Percentiles rank a stretch among this genome's conserved stretches.
These are phyloP conservation scores for Mrakia frigida DNA, from an alignment of 768 basidiomycete species.

Conservation along the genomic window DNA sequence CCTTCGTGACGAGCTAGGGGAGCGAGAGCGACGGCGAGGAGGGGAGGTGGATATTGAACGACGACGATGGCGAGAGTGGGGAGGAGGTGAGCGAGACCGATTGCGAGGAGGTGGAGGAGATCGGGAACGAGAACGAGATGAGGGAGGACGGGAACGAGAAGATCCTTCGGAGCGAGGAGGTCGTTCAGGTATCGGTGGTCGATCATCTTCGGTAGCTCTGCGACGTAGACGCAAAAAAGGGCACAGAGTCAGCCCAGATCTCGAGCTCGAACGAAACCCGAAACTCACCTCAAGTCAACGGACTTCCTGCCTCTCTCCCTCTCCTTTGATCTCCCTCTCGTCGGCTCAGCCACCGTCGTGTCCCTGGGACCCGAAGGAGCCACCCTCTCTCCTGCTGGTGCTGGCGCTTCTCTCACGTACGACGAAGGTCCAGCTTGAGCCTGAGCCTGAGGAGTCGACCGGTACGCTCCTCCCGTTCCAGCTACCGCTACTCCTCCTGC, in stretches of 20 bases:
- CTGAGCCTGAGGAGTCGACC: neutral
- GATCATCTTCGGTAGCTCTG: neutral
- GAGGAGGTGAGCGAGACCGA: neutral
- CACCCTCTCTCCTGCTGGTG: neutral
- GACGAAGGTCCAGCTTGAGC: slow-evolving; percentile 10
- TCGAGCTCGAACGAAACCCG: neutral
- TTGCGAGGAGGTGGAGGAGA: neutral
- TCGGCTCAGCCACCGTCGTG: neutral
- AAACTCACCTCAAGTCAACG: neutral
- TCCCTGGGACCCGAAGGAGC: neutral
- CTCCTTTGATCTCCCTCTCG: neutral
- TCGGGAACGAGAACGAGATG: neutral
- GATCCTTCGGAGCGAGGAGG: slow-evolving; percentile 10
- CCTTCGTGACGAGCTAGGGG: no score
- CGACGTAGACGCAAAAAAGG: neutral
- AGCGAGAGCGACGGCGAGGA: neutral
- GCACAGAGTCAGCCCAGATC: neutral
- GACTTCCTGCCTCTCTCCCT: neutral
- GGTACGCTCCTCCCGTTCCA: neutral
- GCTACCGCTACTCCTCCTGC: neutral
- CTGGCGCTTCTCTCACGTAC: neutral
- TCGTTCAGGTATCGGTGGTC: slow-evolving; percentile 3
- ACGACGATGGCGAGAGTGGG: neutral
- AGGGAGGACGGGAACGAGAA: slow-evolving; percentile 2
- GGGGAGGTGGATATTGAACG: neutral